These are phyloP conservation scores for Alternaria panax DNA, from an alignment of 2,329 filamentous ascomycete species.

Conservation along the genomic window DNA sequence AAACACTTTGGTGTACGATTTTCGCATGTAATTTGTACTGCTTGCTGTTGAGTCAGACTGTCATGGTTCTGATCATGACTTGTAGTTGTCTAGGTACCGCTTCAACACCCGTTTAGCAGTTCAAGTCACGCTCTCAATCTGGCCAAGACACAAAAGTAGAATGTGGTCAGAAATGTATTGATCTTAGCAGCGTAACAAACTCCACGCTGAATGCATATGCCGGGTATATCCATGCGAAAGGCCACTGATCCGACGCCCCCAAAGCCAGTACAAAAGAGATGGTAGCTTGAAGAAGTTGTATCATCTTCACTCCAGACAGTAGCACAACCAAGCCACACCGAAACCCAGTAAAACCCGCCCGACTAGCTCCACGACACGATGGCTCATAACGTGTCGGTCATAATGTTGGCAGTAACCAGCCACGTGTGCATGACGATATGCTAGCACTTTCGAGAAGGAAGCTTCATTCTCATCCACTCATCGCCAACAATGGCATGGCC, in stretches of 20 bases:
- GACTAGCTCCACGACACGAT: neutral
- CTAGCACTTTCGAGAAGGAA: constrained; percentile 19
- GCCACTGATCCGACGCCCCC: constrained; percentile 7
- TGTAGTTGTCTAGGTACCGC: neutral
- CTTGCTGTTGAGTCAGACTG: neutral
- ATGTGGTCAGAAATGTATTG: neutral
- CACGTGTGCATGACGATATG: neutral
- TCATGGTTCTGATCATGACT: neutral
- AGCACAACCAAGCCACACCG: neutral
- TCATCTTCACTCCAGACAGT: neutral
- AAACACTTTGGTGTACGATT: neutral
- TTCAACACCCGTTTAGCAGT: neutral
- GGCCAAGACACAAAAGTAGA: neutral
- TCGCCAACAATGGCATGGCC: constrained; percentile 31
- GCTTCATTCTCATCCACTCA: constrained; percentile 33
- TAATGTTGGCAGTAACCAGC: neutral
- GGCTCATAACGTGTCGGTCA: neutral
- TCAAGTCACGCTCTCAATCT: neutral
- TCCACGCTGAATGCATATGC: constrained; percentile 15
- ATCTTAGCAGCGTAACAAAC: constrained; percentile 6
- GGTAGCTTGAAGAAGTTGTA: constrained; percentile 8
- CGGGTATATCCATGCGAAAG: constrained; percentile 18
- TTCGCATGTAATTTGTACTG: neutral
- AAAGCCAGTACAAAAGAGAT: constrained; percentile 17
- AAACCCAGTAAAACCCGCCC: constrained; percentile 6